Base-by-base conservation (phyloP, 495 filamentous ascomycete species). In the Hypomontagnella submonticulosa region DNA sequence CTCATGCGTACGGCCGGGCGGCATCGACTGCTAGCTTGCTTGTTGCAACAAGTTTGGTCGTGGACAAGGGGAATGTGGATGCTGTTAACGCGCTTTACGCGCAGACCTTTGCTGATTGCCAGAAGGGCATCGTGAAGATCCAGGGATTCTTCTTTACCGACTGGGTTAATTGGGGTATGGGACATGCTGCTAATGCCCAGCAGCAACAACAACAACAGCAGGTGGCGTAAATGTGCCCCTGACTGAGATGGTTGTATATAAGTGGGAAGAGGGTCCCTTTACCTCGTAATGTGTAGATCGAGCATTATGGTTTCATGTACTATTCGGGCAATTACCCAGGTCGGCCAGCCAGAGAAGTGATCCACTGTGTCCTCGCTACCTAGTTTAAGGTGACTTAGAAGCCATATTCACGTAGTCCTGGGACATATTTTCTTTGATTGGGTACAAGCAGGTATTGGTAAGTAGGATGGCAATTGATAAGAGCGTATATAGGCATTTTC, bases 91-190 rank as follows among this genome's bases (percentile, higher is more conserved):
- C 61, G 7, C 69, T 68, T 8, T 86, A 86, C 66, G 69, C 73
- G 38, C 70, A 76, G 57, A 79, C 78, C 4, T 77, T 80, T 71
- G 58, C 77, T n/a, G 70, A 67, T 36, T 82, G 79, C 74, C 75
- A 76, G 43, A 63, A 73, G 57, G 77, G 78, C 13, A 73, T 77
- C 69, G 66, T 75, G 44, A 83, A 79, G 75, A 76, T 85, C 18
- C 82, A 81, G 63, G 70, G 73, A 5, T 67, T 73, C 7, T 83
- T 86, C 57, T 85, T 86, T 50, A 63, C 71, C 15, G 83, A 85
- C 38, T 85, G 81, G 81, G 59, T 81, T n/a, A 83, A 85, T 61
- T 86, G 83, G 83, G 83, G 83, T 60, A 83, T 84, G 77, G 80
- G 79, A 41, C 79, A 82, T 70, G 81, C 77, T 5, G 67, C 63